Conservation (phyloP, 257 asterid genomes). For the Petunia axillaris region DNA sequence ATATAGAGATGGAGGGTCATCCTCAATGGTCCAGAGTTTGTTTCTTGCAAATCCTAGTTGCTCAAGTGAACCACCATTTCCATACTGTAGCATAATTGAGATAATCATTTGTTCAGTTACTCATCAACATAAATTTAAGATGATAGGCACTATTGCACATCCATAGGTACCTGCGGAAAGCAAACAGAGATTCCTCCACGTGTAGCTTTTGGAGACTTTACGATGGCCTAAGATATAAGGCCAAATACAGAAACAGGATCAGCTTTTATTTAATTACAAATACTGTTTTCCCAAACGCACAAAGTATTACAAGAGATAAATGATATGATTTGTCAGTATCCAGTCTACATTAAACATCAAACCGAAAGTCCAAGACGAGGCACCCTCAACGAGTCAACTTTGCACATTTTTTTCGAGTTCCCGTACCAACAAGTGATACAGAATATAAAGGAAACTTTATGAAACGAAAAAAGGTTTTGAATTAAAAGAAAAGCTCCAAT, state of each 20-base stretch:
- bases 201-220: constrained; percentile 85
- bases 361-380: neutral
- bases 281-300: neutral
- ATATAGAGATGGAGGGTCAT: constrained; percentile 77
- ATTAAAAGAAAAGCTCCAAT: neutral
- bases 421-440: neutral
- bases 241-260: constrained; percentile 5
- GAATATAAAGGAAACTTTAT: neutral
- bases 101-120: constrained; percentile 11
- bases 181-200: constrained; percentile 89
- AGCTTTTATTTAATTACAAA: neutral
- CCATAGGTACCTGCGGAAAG: constrained; percentile 78
- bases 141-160: neutral
- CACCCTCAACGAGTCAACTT: neutral
- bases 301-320: neutral
- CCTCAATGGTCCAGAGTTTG: constrained; percentile 79
- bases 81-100: constrained; percentile 53
- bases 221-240: constrained; percentile 58
- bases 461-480: neutral
- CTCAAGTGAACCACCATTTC: constrained; percentile 67
- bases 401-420: neutral
- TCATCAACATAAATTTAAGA: neutral
- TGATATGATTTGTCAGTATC: neutral
- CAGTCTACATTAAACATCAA: neutral
- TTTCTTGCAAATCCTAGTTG: constrained; percentile 86